These are phyloP conservation scores for Conringia planisiliqua DNA, from an alignment of 345 rosid species.

Conservation along the genomic window DNA sequence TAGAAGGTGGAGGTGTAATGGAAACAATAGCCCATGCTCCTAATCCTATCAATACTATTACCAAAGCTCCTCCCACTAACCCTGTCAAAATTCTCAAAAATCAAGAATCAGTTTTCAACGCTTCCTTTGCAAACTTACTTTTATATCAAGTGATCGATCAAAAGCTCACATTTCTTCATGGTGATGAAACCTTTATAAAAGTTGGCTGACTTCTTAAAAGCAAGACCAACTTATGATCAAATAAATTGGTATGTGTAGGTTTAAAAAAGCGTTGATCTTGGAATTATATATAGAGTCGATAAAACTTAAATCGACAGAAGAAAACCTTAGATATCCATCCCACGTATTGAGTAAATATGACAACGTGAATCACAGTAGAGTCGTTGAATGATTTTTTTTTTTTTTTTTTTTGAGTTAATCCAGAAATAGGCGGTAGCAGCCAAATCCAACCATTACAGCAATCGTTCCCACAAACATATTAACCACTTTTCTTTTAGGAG, in stretches of 20 bases:
- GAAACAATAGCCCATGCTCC: slow-evolving; percentile 41
- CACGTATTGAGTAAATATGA: not conserved
- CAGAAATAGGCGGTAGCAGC: slow-evolving; percentile 6
- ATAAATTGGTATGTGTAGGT: slow-evolving; percentile 8
- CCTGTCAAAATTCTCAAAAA: slow-evolving; percentile 2
- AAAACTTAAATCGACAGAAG: not conserved
- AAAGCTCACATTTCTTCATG: slow-evolving; percentile 31
- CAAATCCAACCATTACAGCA: not conserved
- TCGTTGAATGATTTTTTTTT: not conserved
- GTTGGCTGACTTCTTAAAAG: not conserved
- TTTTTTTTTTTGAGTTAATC: not conserved
- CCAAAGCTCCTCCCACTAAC: slow-evolving; percentile 1
- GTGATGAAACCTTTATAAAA: not conserved
- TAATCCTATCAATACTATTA: slow-evolving; percentile 35
- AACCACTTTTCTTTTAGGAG: not conserved
- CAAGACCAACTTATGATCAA: slow-evolving; percentile 10
- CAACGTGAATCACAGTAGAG: slow-evolving; percentile 12
- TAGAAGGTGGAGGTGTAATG: slow-evolving; percentile 50
- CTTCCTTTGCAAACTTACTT: not conserved
- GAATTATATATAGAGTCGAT: not conserved
- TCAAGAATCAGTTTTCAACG: not conserved
- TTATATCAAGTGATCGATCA: not conserved
- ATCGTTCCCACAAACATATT: not conserved
- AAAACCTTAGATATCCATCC: not conserved
- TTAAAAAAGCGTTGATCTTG: not conserved